Evolutionary conservation across 2,329 filamentous ascomycete genomes (phyloP).

Genomic region (Tolypocladium nubicola): DNA sequence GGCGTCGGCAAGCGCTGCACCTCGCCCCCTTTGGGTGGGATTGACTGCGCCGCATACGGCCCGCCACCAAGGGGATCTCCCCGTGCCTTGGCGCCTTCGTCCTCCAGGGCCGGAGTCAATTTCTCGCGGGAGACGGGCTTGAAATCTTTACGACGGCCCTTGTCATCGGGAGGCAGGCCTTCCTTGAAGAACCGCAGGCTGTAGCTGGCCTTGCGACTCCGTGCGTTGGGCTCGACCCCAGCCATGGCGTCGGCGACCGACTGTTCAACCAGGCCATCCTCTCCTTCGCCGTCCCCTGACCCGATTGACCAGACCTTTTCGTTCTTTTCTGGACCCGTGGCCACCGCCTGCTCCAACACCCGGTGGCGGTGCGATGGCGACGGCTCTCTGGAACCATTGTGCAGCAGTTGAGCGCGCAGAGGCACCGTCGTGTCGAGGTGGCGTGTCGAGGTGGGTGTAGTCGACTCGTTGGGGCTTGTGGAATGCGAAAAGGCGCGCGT

Average conservation of each 20-base stretch:
- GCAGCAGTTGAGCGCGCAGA: slow-evolving; percentile 6
- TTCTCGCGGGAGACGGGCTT: slow-evolving; percentile 28
- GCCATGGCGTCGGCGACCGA: slow-evolving; percentile 53
- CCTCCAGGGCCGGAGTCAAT: slow-evolving; percentile 24
- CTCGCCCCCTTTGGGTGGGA: background rate
- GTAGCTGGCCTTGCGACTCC: slow-evolving; percentile 58
- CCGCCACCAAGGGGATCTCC: background rate
- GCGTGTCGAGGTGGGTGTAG: slow-evolving; percentile 11
- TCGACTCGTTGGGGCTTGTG: slow-evolving; percentile 16
- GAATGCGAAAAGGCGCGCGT: slow-evolving; percentile 13
- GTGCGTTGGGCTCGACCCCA: slow-evolving; percentile 50
- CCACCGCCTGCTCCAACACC: slow-evolving; percentile 31
- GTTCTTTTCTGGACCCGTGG: slow-evolving; percentile 42
- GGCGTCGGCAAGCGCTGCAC: background rate
- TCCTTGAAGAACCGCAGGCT: slow-evolving; percentile 58
- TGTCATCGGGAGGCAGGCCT: slow-evolving; percentile 48
- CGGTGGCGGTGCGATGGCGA: slow-evolving; percentile 19
- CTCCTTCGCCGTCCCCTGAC: slow-evolving; percentile 34
- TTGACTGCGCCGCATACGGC: background rate
- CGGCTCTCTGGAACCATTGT: slow-evolving; percentile 3
- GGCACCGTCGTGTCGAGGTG: slow-evolving; percentile 8
- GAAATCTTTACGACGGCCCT: slow-evolving; percentile 40
- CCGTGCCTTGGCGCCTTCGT: slow-evolving; percentile 7
- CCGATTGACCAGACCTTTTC: slow-evolving; percentile 58
- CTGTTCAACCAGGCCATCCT: slow-evolving; percentile 50